Evolutionary conservation across 2,329 filamentous ascomycete species (phyloP).

Genomic region (Penicillium sclerotigenum): DNA sequence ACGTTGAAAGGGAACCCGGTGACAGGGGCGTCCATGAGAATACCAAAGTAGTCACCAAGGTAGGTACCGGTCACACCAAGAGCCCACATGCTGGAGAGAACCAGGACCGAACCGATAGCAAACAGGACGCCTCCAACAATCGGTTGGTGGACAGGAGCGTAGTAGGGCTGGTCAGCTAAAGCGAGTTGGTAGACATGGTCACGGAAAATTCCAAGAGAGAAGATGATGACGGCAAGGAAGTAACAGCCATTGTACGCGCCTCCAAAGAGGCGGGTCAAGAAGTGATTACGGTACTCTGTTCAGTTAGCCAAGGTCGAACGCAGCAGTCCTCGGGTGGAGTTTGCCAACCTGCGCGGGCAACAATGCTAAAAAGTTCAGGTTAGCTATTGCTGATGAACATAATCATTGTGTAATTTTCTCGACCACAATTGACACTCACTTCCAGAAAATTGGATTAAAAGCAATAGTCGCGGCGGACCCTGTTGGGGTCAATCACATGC

Average conservation of each 20-base stretch:
- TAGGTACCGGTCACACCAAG: conserved; percentile 95
- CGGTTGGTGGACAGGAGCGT: conserved; percentile 65
- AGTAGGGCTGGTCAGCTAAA: conserved; percentile 70
- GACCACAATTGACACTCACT: conserved; percentile 60
- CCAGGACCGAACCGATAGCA: conserved; percentile 73
- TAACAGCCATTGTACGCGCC: conserved; percentile 81
- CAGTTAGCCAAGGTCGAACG: conserved; percentile 12
- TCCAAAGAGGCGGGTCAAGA: conserved; percentile 84
- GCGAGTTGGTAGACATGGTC: conserved; percentile 85
- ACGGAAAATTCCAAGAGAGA: conserved; percentile 83
- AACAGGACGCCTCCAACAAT: conserved; percentile 70
- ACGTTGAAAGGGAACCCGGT: conserved; percentile 96
- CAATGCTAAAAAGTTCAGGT: conserved; percentile 56
- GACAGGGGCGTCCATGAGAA: conserved; percentile 92
- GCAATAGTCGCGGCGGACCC: conserved; percentile 78
- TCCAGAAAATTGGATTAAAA: conserved; percentile 99
- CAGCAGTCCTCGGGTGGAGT: conserved; percentile 11
- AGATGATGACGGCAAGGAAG: conserved; percentile 81
- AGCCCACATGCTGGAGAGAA: conserved; percentile 84
- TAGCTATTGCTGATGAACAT: conserved; percentile 8
- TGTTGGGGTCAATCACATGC: conserved; percentile 44
- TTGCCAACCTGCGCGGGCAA: conserved; percentile 70
- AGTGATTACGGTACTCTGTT: conserved; percentile 84
- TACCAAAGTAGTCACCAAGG: conserved; percentile 97
- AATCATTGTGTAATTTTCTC: conserved; percentile 1